A percentile compares a stretch with the other conserved stretches of the same genome.
Evolutionary conservation across 2,329 filamentous ascomycete species (phyloP).

Genomic region (Gyromitra esculenta): DNA sequence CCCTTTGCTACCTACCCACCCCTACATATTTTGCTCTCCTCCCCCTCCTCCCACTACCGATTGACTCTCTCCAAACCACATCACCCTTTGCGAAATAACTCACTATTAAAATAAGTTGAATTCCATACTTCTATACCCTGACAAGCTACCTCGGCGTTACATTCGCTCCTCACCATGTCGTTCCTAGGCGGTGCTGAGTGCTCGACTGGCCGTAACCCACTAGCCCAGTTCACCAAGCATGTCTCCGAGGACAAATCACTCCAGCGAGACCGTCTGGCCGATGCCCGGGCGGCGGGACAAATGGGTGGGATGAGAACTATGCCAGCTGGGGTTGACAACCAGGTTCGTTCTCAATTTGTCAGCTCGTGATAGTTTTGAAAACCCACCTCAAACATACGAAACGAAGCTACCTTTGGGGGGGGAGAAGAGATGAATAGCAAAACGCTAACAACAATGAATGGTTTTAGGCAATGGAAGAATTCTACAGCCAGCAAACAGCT

Average conservation of each 20-base stretch:
- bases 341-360: conserved; percentile 53
- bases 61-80: neutral
- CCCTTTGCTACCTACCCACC: neutral
- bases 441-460: conserved; percentile 26
- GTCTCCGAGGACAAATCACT: conserved; percentile 95
- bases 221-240: conserved; percentile 97
- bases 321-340: conserved; percentile 62
- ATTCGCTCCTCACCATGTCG: conserved; percentile 72
- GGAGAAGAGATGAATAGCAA: neutral
- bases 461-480: conserved; percentile 80
- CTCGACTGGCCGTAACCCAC: conserved; percentile 92
- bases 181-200: conserved; percentile 96
- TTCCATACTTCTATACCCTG: neutral
- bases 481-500: conserved; percentile 45
- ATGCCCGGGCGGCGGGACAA: conserved; percentile 62
- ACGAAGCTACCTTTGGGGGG: conserved; percentile 10
- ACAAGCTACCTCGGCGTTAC: neutral
- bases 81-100: neutral
- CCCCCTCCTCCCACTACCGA: conserved; percentile 2
- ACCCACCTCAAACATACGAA: neutral
- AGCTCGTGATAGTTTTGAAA: conserved; percentile 19
- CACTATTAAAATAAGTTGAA: neutral
- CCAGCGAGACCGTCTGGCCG: conserved; percentile 87
- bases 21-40: conserved; percentile 9
- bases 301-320: conserved; percentile 81